These are phyloP conservation scores for Akanthomyces dipterigenus DNA, from an alignment of 2,329 filamentous ascomycete genomes.

Conservation along the genomic window DNA sequence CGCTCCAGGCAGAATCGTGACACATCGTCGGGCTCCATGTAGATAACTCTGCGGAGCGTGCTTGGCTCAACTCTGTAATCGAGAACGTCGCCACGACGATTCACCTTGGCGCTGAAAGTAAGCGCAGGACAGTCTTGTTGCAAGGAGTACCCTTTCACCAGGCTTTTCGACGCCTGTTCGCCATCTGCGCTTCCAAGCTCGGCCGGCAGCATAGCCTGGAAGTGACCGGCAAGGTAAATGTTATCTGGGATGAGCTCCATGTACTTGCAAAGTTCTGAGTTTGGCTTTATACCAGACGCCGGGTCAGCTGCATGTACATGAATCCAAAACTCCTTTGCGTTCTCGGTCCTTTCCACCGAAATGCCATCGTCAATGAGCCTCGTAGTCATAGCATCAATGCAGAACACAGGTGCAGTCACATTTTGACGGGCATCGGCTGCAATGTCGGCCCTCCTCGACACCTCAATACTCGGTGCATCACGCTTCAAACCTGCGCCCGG, in stretches of 20 bases:
- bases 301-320: constrained; percentile 76
- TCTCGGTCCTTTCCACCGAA: constrained; percentile 56
- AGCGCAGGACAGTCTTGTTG: constrained; percentile 44
- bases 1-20: constrained; percentile 34
- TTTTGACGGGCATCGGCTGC: constrained; percentile 47
- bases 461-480: constrained; percentile 24
- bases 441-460: constrained; percentile 35
- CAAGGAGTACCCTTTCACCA: constrained; percentile 50
- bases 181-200: constrained; percentile 24
- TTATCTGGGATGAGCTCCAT: constrained; percentile 55
- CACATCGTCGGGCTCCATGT: constrained; percentile 48
- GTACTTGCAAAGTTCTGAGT: constrained; percentile 51
- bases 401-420: constrained; percentile 54
- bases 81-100: constrained; percentile 44
- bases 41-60: constrained; percentile 47
- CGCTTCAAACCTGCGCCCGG: constrained; percentile 37
- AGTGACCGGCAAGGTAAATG: constrained; percentile 53
- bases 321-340: constrained; percentile 58
- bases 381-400: constrained; percentile 62
- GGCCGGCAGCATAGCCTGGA: constrained; percentile 50
- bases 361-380: constrained; percentile 74
- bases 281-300: constrained; percentile 58
- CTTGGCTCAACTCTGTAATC: constrained; percentile 49
- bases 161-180: constrained; percentile 27
- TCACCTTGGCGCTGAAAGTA: constrained; percentile 56